These are phyloP conservation scores for Juglanconis juglandina DNA, from an alignment of 2,329 filamentous ascomycete species.

Conservation along the genomic window DNA sequence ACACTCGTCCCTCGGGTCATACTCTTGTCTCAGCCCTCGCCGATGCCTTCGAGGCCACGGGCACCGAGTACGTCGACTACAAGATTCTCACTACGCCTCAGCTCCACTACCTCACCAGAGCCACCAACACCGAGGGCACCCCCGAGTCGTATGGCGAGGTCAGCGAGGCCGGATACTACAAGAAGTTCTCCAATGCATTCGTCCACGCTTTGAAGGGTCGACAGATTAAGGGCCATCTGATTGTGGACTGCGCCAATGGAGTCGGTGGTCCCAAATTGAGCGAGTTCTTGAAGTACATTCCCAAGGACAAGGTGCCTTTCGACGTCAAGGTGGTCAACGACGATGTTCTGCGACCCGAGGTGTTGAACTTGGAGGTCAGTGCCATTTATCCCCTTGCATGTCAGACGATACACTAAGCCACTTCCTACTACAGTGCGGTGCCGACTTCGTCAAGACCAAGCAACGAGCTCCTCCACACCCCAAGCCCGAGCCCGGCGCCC, in stretches of 20 bases:
- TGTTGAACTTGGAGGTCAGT: constrained; percentile 80
- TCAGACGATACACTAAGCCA: constrained; percentile 11
- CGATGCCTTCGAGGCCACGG: constrained; percentile 73
- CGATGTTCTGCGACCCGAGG: constrained; percentile 84
- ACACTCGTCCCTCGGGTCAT: constrained; percentile 89
- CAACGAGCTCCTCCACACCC: constrained; percentile 84
- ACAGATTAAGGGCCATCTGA: constrained; percentile 70
- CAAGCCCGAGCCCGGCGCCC: constrained; percentile 70
- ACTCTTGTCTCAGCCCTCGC: constrained; percentile 75
- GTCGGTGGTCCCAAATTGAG: constrained; percentile 88
- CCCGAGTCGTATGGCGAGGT: constrained; percentile 83
- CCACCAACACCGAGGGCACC: constrained; percentile 87
- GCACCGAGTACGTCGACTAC: constrained; percentile 74
- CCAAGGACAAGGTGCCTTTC: constrained; percentile 64
- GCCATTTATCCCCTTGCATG: neutral
- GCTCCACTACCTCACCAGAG: constrained; percentile 92
- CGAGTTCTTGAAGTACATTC: constrained; percentile 81
- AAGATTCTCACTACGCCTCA: constrained; percentile 96
- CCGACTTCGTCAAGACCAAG: constrained; percentile 96
- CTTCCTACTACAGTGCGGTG: constrained; percentile 65
- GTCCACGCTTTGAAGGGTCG: constrained; percentile 75
- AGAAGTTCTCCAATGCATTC: constrained; percentile 85
- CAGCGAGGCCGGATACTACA: constrained; percentile 89
- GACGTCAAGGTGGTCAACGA: constrained; percentile 89
- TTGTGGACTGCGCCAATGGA: constrained; percentile 94